A percentile compares a stretch with the other conserved stretches of the same genome.
Evolutionary conservation across 139 green algal genomes (phyloP).

Genomic region (Chlorella sp.): DNA sequence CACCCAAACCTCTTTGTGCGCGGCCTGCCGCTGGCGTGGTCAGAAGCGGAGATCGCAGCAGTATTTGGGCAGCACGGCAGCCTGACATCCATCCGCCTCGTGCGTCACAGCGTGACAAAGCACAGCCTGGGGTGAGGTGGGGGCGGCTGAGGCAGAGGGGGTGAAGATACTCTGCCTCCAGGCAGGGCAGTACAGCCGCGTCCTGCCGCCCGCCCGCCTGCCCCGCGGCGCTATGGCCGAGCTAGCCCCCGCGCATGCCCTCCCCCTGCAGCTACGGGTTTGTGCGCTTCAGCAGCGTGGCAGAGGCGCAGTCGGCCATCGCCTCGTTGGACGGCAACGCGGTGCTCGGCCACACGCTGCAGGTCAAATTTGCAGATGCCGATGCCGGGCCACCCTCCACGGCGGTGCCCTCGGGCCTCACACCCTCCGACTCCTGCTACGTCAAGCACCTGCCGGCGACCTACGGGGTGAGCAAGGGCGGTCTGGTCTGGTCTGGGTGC

Average conservation of each 20-base stretch:
- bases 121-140: slow-evolving; percentile 33
- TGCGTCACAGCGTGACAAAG: slow-evolving; percentile 40
- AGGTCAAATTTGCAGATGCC: slow-evolving; percentile 51
- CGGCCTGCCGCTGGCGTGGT: slow-evolving; percentile 42
- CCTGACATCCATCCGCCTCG: slow-evolving; percentile 31
- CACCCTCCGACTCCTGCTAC: slow-evolving; percentile 41
- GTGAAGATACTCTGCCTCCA: no score
- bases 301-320: slow-evolving; percentile 36
- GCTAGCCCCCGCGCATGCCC: no score
- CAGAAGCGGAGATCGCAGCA: slow-evolving; percentile 31
- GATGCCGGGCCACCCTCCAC: slow-evolving; percentile 38
- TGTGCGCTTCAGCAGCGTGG: slow-evolving; percentile 28
- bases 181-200: no score
- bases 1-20: slow-evolving; percentile 43
- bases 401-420: slow-evolving; percentile 30
- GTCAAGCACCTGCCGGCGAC: slow-evolving; percentile 45
- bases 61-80: slow-evolving; percentile 37
- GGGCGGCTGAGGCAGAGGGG: background rate
- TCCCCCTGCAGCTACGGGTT: slow-evolving; percentile 40
- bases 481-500: background rate
- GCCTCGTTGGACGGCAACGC: slow-evolving; percentile 24
- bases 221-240: no score
- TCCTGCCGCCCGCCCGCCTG: no score
- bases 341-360: slow-evolving; percentile 38
- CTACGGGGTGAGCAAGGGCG: slow-evolving; percentile 5